Percentiles rank a stretch among this genome's conserved stretches.
Evolutionary conservation across 1,139 yeast species (phyloP).

Genomic region (Citeromyces siamensis): DNA sequence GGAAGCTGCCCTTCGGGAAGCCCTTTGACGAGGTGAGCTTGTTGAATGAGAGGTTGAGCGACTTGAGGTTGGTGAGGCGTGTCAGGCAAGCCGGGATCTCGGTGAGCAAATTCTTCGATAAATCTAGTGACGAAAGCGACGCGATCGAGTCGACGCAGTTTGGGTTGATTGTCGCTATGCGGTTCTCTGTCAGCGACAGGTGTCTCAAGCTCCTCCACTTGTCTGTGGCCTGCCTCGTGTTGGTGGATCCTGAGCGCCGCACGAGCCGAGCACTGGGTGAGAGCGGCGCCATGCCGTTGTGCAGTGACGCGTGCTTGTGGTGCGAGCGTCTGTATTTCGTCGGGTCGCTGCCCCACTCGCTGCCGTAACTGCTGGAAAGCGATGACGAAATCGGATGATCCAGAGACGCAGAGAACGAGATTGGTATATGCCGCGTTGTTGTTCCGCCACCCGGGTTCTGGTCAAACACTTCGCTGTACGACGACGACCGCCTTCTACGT

Average conservation of each 20-base stretch:
- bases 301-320: neutral
- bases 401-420: constrained; percentile 3
- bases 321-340: neutral
- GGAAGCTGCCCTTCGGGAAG: constrained; percentile 24
- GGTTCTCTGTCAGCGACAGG: constrained; percentile 43
- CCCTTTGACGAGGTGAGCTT: constrained; percentile 27
- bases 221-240: constrained; percentile 1
- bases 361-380: neutral
- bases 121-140: constrained; percentile 41
- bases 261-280: neutral
- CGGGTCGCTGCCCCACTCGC: neutral
- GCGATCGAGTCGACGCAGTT: constrained; percentile 34
- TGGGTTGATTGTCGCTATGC: constrained; percentile 31
- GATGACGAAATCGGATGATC: constrained; percentile 6
- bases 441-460: neutral
- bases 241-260: neutral
- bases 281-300: too few species aligned
- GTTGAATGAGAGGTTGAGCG: constrained; percentile 46
- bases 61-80: constrained; percentile 33
- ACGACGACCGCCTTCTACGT: constrained; percentile 23
- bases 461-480: neutral
- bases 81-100: constrained; percentile 37
- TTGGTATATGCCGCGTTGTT: neutral
- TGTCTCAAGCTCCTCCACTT: constrained; percentile 46
- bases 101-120: constrained; percentile 40